Evolutionary conservation across 768 basidiomycete species (phyloP).

Genomic region (Candolleomyces eurysporus): DNA sequence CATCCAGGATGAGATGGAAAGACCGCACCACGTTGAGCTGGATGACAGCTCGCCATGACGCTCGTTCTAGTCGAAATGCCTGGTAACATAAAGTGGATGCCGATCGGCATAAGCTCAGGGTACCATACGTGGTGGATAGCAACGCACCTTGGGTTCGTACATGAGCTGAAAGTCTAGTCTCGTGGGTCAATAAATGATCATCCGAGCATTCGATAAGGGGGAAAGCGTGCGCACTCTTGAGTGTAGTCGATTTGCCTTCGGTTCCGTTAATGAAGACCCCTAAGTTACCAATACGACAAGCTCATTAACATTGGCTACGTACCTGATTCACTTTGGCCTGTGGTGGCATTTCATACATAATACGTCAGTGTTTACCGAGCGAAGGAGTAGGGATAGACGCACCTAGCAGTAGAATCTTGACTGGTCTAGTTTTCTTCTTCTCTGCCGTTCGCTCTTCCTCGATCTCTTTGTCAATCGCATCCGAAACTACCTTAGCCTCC

Average conservation of each 20-base stretch:
- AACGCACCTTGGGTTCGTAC: slow-evolving; percentile 54
- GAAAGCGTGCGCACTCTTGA: slow-evolving; percentile 61
- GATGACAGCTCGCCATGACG: slow-evolving; percentile 66
- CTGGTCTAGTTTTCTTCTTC: slow-evolving; percentile 44
- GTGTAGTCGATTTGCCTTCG: slow-evolving; percentile 75
- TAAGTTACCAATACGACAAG: no score
- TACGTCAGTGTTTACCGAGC: background rate
- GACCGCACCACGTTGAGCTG: slow-evolving; percentile 73
- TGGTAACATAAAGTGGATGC: slow-evolving; percentile 14
- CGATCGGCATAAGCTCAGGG: background rate
- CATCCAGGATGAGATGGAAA: slow-evolving; percentile 59
- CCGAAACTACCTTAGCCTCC: slow-evolving; percentile 53
- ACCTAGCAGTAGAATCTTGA: slow-evolving; percentile 66
- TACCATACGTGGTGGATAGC: background rate
- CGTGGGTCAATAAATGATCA: background rate
- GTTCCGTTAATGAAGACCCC: background rate
- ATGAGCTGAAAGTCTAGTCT: slow-evolving; percentile 59
- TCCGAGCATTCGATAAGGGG: background rate
- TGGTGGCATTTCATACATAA: background rate
- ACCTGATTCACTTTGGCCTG: slow-evolving; percentile 85
- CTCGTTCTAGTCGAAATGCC: slow-evolving; percentile 58
- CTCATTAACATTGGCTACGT: slow-evolving; percentile 15
- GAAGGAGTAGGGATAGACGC: slow-evolving; percentile 14
- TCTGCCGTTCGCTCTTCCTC: slow-evolving; percentile 47
- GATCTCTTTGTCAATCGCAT: slow-evolving; percentile 63